These are phyloP conservation scores for Pestalotiopsis sp. DNA, from an alignment of 2,329 filamentous ascomycete genomes.

Conservation along the genomic window DNA sequence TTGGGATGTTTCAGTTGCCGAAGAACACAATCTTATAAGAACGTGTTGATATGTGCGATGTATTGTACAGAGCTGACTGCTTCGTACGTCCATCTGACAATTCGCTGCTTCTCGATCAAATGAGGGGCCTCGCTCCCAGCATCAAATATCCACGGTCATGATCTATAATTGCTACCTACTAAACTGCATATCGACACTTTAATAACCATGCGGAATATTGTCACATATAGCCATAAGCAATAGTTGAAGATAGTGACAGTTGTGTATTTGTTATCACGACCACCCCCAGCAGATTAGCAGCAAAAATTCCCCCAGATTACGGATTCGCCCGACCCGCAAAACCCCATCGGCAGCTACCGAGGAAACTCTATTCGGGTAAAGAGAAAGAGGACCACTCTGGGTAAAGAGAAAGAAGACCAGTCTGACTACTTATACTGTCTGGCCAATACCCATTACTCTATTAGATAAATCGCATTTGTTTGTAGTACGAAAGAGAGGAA, in stretches of 20 bases:
- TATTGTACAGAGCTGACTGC: background rate
- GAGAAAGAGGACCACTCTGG: no score
- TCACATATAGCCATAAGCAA: background rate
- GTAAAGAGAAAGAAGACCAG: no score
- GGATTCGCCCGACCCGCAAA: constrained; percentile 8
- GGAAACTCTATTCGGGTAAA: background rate
- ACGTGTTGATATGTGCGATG: background rate
- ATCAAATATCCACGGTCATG: background rate
- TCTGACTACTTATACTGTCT: background rate
- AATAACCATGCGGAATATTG: background rate
- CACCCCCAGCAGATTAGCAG: background rate
- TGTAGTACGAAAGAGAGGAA: background rate
- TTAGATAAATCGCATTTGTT: background rate
- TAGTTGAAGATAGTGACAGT: background rate
- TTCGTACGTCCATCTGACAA: background rate
- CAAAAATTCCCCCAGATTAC: background rate
- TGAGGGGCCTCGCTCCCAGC: background rate
- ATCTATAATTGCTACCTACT: background rate
- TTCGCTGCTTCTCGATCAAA: background rate
- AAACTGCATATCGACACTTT: background rate
- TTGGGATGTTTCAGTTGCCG: no score
- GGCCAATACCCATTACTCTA: background rate
- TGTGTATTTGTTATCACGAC: background rate
- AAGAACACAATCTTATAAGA: no score
- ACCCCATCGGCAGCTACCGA: constrained; percentile 3